A percentile compares a stretch with the other conserved stretches of the same genome.
Conservation (phyloP, 306 rosid species). For the Hylodesmum podocarpum region DNA sequence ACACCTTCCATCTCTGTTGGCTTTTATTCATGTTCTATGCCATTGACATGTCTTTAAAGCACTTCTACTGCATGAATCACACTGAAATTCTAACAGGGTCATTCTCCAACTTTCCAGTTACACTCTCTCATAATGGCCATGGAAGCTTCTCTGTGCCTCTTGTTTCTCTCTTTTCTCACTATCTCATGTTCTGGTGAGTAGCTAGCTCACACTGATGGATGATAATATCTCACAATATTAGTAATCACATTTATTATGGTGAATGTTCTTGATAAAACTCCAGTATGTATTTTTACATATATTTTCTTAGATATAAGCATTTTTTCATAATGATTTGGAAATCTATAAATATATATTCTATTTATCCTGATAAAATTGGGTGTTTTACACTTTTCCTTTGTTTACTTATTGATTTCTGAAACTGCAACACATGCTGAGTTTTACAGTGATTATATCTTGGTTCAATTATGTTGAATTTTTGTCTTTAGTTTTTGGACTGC, state of each 20-base stretch:
- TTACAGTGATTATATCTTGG: background rate
- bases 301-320: too few species aligned
- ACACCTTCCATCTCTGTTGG: slow-evolving; percentile 29
- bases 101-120: slow-evolving; percentile 27
- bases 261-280: background rate
- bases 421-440: slow-evolving; percentile 3
- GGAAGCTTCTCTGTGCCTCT: slow-evolving; percentile 54
- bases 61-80: slow-evolving; percentile 40
- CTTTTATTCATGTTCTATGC: slow-evolving; percentile 36
- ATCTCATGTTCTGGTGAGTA: slow-evolving; percentile 64
- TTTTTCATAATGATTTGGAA: too few species aligned
- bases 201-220: background rate
- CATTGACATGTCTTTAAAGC: slow-evolving; percentile 51
- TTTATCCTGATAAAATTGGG: too few species aligned
- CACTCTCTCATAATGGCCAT: slow-evolving; percentile 55
- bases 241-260: background rate
- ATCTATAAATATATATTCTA: too few species aligned
- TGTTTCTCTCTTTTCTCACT: slow-evolving; percentile 53
- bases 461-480: slow-evolving; percentile 6
- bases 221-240: slow-evolving; percentile 5
- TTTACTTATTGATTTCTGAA: slow-evolving; percentile 17
- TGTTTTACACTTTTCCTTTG: too few species aligned
- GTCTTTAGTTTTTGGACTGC: background rate
- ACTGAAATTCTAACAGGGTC: slow-evolving; percentile 27
- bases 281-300: too few species aligned